These are phyloP conservation scores for Flaveria ramosissima DNA, from an alignment of 129 eudicot species.

Conservation along the genomic window DNA sequence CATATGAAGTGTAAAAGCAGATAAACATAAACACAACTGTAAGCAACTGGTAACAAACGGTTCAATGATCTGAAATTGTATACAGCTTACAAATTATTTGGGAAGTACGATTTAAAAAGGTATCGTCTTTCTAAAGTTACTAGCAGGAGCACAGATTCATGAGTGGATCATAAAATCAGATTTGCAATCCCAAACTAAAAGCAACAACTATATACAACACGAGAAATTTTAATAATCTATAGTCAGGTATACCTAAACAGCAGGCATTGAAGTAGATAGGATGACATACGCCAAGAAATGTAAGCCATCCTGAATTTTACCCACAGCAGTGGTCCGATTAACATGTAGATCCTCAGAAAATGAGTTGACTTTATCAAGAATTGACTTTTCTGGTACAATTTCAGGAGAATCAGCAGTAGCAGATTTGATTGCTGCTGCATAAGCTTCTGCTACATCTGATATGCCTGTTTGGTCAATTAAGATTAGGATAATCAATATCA, in stretches of 20 bases:
- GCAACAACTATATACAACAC: conserved; percentile 47
- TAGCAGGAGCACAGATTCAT: conserved; percentile 18
- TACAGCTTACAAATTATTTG: conserved; percentile 22
- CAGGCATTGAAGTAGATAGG: conserved; percentile 69
- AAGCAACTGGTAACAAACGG: background rate
- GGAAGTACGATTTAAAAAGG: conserved; percentile 19
- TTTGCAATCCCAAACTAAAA: conserved; percentile 17
- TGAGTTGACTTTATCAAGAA: conserved; percentile 61
- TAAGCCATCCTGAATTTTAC: conserved; percentile 82
- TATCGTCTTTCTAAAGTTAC: conserved; percentile 16
- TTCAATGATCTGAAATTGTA: conserved; percentile 14
- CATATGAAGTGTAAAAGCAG: background rate
- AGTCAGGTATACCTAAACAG: conserved; percentile 42
- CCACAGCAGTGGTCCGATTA: conserved; percentile 60
- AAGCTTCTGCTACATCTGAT: conserved; percentile 95
- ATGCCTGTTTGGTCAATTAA: conserved; percentile 54
- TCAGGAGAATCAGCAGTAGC: conserved; percentile 55
- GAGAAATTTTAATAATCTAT: conserved; percentile 29
- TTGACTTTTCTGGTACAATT: conserved; percentile 51
- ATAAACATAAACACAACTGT: too few species aligned
- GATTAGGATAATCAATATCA: conserved; percentile 3
- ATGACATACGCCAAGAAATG: conserved; percentile 72
- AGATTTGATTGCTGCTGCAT: conserved; percentile 67
- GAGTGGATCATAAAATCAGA: conserved; percentile 28
- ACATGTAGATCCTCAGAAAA: conserved; percentile 59